Evolutionary conservation across 352 stramenopile species (phyloP).

Genomic region (Pythium folliculosum): DNA sequence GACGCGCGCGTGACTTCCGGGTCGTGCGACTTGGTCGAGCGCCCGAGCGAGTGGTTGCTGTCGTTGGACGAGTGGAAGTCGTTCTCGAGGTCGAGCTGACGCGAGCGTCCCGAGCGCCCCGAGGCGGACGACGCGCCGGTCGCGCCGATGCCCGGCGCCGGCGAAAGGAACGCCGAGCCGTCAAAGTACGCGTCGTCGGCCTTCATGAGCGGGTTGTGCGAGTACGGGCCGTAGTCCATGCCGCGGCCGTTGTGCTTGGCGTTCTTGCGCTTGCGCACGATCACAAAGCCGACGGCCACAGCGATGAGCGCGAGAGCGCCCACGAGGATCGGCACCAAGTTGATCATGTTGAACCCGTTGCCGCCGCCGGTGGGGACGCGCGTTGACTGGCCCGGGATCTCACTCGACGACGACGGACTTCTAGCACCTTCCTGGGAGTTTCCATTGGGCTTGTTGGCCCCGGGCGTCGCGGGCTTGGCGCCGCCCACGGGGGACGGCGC

Average conservation of each 20-base stretch:
- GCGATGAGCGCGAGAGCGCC: conserved; percentile 21
- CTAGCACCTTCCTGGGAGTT: no score
- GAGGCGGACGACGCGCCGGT: conserved; percentile 6
- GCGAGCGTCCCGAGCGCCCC: conserved; percentile 4
- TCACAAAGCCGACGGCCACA: conserved; percentile 26
- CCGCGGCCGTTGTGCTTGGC: conserved; percentile 15
- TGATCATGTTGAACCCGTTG: conserved; percentile 24
- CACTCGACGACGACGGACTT: neutral
- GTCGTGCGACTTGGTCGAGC: conserved; percentile 16
- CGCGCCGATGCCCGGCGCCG: conserved; percentile 14
- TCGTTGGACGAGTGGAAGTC: conserved; percentile 28
- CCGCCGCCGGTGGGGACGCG: neutral
- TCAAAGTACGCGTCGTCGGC: conserved; percentile 27
- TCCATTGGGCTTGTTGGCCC: neutral
- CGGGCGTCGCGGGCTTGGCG: neutral
- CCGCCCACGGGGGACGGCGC: neutral
- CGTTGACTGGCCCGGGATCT: neutral
- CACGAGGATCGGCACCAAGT: conserved; percentile 27
- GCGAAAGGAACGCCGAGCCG: conserved; percentile 23
- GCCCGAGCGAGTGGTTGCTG: conserved; percentile 14
- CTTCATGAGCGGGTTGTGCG: conserved; percentile 22
- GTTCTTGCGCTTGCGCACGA: conserved; percentile 23
- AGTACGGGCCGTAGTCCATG: conserved; percentile 24
- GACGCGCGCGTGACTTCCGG: conserved; percentile 10
- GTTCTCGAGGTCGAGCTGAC: conserved; percentile 20